Evolutionary conservation across 1,139 yeast genomes (phyloP), one percentile per base, ranked within the genome.

Genomic region (Hyphopichia pseudoburtonii): DNA sequence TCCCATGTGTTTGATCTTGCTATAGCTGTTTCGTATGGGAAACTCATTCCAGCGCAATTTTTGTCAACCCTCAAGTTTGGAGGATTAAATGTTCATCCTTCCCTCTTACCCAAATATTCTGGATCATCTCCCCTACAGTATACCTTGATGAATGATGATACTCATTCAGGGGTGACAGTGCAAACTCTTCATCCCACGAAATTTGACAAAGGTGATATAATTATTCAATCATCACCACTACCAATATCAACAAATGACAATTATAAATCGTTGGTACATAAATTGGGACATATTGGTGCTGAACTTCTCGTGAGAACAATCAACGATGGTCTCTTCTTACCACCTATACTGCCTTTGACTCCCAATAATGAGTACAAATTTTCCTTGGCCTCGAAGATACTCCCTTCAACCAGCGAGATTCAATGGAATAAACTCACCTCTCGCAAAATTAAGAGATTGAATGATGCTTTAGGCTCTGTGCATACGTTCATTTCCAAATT

Each of bases 81-180:
- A 1, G 95, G 97, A 0, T 54, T 92, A 17, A 92, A 92, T 54
- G 90, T 92, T 0, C 99, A 92, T 56, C 99, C 99, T 0, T 88
- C 97, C 0, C 59, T 90, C 14, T 69, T 92, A 10, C 98, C 98
- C 0, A 66, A 63, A 35, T 81, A 86, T 52, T 76, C 90, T 1
- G 99, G 99, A 0, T 81, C 97, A 0, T 84, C 97, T 2, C 99
- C 99, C 0, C 64, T 94, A 5, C 97, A 92, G 46, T 74, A 80
- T 44, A 82, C 96, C 0, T 59, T 94, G 17, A 60, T 89, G 51
- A 78, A 85, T 45, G 71, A 71, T 36, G 92, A 85, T 46, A 30
- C 46, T 1, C 46, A 40, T 21, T 83, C 97, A 0, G 98, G 98
- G 0, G 95, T 88, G 9, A 78, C 97, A 0, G 76, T 94, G 0